These are phyloP conservation scores for Yarrowia sp. DNA, from an alignment of 805 yeast species.

Conservation along the genomic window DNA sequence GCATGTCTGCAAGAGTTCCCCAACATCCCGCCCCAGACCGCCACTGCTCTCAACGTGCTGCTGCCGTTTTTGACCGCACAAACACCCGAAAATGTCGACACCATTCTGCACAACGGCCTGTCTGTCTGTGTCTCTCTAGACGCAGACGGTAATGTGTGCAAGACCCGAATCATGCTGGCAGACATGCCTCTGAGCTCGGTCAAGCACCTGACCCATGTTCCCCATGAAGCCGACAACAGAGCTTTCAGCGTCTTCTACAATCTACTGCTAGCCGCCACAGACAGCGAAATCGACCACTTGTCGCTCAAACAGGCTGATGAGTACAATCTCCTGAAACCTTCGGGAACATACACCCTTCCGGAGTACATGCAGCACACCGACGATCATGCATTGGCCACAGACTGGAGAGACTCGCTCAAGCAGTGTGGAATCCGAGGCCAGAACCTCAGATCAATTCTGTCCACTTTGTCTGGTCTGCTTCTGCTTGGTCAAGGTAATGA, in stretches of 20 bases:
- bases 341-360: conserved; percentile 38
- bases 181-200: conserved; percentile 37
- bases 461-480: conserved; percentile 42
- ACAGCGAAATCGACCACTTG: conserved; percentile 36
- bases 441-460: conserved; percentile 37
- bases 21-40: conserved; percentile 38
- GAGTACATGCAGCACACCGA: conserved; percentile 41
- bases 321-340: conserved; percentile 37
- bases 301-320: conserved; percentile 35
- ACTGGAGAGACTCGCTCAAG: conserved; percentile 43
- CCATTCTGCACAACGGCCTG: conserved; percentile 40
- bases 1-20: conserved; percentile 40
- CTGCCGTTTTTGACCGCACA: conserved; percentile 42
- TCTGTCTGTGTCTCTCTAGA: conserved; percentile 38
- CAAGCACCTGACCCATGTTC: conserved; percentile 38
- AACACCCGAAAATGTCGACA: conserved; percentile 40
- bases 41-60: conserved; percentile 40
- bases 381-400: conserved; percentile 42
- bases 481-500: conserved; percentile 39
- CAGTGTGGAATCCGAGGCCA: conserved; percentile 41
- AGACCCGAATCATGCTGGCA: conserved; percentile 36
- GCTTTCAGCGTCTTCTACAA: conserved; percentile 43
- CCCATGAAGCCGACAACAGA: conserved; percentile 34
- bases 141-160: conserved; percentile 37
- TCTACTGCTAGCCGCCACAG: conserved; percentile 38